A percentile compares a stretch with the other conserved stretches of the same genome.
phyloP scores from a whole-genome alignment of 192 early-diverging fungal species.

The Obelidium mucronatum region DNA sequence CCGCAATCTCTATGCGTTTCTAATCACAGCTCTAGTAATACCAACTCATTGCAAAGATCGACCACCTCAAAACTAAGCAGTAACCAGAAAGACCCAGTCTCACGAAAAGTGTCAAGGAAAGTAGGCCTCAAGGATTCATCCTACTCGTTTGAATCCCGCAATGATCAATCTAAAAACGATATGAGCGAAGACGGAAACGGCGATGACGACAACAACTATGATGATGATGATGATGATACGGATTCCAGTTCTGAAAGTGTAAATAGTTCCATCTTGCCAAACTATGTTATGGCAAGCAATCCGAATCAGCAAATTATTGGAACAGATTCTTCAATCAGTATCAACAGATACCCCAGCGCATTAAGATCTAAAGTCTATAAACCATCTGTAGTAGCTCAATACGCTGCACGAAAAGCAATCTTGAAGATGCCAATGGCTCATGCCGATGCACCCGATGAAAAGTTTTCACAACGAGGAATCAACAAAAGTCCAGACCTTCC shows the following conservation, averaged over 20 bases:
- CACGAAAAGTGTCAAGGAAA: too few species aligned
- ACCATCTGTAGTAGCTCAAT: background rate
- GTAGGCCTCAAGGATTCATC: too few species aligned
- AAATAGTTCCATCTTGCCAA: background rate
- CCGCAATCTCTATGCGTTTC: too few species aligned
- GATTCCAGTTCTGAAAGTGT: background rate
- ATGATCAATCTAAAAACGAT: too few species aligned
- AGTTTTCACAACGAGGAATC: background rate
- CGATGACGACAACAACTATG: background rate
- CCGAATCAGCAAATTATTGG: background rate
- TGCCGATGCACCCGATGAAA: background rate
- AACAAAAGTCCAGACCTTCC: background rate
- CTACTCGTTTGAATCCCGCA: too few species aligned
- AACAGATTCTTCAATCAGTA: background rate
- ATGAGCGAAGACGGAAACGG: background rate
- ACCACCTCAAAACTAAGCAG: too few species aligned
- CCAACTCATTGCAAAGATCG: too few species aligned
- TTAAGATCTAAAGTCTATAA: background rate
- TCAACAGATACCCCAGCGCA: background rate
- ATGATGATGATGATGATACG: background rate
- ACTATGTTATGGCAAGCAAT: slow-evolving; percentile 3
- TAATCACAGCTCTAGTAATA: too few species aligned
- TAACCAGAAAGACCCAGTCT: too few species aligned
- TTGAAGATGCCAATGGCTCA: background rate
- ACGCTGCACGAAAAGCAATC: background rate